These are phyloP conservation scores for Neoboletus brunneissimus DNA, from an alignment of 768 basidiomycete species.

Conservation along the genomic window DNA sequence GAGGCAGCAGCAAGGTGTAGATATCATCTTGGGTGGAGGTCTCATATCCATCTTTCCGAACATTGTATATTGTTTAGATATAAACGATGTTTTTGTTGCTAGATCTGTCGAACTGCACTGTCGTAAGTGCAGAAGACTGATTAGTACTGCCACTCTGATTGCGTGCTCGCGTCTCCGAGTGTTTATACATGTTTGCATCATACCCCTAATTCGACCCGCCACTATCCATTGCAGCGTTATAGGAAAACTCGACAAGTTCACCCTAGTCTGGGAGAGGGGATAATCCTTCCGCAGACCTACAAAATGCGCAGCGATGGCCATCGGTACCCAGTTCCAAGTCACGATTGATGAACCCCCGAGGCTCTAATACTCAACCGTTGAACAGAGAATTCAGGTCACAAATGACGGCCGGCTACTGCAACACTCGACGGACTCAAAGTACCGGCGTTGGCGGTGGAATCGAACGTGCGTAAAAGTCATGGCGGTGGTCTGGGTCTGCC, in stretches of 20 bases:
- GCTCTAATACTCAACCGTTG: too few relatives aligned
- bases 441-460: background rate
- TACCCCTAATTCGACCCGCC: background rate
- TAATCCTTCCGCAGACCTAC: background rate
- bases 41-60: background rate
- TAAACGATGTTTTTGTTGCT: constrained; percentile 1
- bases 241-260: background rate
- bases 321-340: too few relatives aligned
- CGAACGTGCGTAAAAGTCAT: background rate
- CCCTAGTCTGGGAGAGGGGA: background rate
- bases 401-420: background rate
- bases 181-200: background rate
- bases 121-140: too few relatives aligned
- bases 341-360: background rate
- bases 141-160: too few relatives aligned
- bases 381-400: background rate
- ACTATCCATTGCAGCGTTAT: too few relatives aligned
- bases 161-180: too few relatives aligned
- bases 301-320: background rate
- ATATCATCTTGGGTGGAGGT: background rate
- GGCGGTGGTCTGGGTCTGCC: too few relatives aligned
- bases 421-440: background rate
- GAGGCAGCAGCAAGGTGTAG: background rate
- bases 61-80: constrained; percentile 2
- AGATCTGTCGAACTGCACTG: background rate